A percentile compares a stretch with the other conserved stretches of the same genome.
Evolutionary conservation across 2,329 filamentous ascomycete genomes (phyloP).

Genomic region (Plenodomus tracheiphilus): DNA sequence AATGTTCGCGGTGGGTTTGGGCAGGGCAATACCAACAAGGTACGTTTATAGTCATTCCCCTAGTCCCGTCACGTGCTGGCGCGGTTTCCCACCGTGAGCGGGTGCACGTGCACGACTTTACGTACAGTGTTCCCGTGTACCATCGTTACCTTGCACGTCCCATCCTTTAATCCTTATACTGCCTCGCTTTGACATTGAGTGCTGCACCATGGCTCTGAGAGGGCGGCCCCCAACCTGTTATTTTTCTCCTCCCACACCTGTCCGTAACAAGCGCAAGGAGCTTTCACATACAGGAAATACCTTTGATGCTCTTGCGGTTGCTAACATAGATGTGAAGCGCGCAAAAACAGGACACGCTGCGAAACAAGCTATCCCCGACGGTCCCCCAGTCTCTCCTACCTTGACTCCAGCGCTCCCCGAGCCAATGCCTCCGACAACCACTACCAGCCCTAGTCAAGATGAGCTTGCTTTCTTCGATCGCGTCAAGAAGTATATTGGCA

Average conservation of each 20-base stretch:
- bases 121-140: too few species aligned
- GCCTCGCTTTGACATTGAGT: neutral
- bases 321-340: slow-evolving; percentile 54
- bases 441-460: slow-evolving; percentile 75
- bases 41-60: slow-evolving; percentile 14
- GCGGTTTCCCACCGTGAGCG: slow-evolving; percentile 2
- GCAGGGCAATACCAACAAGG: slow-evolving; percentile 37
- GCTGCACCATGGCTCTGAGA: neutral
- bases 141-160: neutral
- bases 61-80: neutral
- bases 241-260: neutral
- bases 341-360: slow-evolving; percentile 68
- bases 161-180: neutral
- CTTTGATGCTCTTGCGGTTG: neutral
- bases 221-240: neutral
- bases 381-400: slow-evolving; percentile 75
- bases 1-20: slow-evolving; percentile 36
- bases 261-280: neutral
- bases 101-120: too few species aligned
- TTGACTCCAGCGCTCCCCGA: slow-evolving; percentile 86
- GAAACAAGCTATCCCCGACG: slow-evolving; percentile 63
- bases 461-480: slow-evolving; percentile 94
- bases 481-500: slow-evolving; percentile 93
- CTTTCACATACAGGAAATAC: neutral
- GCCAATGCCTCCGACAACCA: slow-evolving; percentile 76